These are phyloP conservation scores for Rubroboletus satanas DNA, from an alignment of 768 basidiomycete genomes.

Conservation along the genomic window DNA sequence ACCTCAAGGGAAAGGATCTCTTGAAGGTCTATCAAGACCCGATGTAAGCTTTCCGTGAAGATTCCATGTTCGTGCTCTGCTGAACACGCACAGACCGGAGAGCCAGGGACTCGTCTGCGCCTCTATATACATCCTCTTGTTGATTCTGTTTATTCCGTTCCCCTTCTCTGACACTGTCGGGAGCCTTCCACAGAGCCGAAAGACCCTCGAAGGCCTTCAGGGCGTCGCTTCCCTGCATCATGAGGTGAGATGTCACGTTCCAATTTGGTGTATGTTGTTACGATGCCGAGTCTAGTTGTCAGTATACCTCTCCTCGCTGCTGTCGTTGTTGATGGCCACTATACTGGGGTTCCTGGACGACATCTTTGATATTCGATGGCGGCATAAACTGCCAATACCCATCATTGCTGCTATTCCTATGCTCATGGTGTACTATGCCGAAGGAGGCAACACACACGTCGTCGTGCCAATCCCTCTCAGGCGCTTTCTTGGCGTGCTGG, in stretches of 20 bases:
- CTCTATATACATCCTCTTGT: constrained; percentile 76
- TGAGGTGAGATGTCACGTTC: constrained; percentile 49
- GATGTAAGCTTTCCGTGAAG: constrained; percentile 46
- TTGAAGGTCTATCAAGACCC: constrained; percentile 75
- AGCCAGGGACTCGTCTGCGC: constrained; percentile 91
- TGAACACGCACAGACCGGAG: constrained; percentile 69
- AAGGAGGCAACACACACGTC: constrained; percentile 88
- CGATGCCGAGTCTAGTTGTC: constrained; percentile 54
- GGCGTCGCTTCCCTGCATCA: constrained; percentile 63
- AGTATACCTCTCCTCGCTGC: constrained; percentile 86
- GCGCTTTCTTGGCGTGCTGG: constrained; percentile 63
- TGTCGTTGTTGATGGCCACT: constrained; percentile 91
- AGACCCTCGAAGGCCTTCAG: constrained; percentile 43
- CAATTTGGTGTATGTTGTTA: background rate
- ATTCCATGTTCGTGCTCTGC: background rate
- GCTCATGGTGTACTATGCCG: constrained; percentile 94
- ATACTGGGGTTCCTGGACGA: constrained; percentile 96
- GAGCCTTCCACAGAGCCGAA: constrained; percentile 40
- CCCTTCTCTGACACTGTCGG: constrained; percentile 77
- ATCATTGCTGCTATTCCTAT: constrained; percentile 94
- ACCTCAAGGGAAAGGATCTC: constrained; percentile 82
- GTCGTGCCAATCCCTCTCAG: constrained; percentile 87
- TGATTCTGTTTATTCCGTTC: constrained; percentile 94
- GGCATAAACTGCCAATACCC: constrained; percentile 96
- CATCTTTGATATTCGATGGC: constrained; percentile 97